Conservation (phyloP, 2,329 filamentous ascomycete genomes). For the Clarireedia paspali region DNA sequence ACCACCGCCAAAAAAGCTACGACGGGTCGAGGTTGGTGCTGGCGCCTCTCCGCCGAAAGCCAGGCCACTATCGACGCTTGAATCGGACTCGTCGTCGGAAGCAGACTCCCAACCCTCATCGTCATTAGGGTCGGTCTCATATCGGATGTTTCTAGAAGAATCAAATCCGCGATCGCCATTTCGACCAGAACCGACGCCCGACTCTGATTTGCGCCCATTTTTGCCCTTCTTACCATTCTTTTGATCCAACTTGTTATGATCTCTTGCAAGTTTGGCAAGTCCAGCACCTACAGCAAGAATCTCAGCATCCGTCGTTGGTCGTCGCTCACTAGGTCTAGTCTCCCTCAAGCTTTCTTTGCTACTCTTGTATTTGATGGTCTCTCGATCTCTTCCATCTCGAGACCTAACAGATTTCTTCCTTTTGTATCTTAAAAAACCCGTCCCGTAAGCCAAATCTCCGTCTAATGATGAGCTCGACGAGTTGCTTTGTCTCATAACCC, state of each 20-base stretch:
- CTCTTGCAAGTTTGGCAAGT: conserved; percentile 38
- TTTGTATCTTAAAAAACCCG: conserved; percentile 38
- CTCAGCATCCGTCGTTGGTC: conserved; percentile 35
- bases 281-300: conserved; percentile 40
- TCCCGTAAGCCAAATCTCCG: conserved; percentile 61
- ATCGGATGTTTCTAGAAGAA: conserved; percentile 24
- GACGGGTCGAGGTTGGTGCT: conserved; percentile 14
- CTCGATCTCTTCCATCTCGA: conserved; percentile 23
- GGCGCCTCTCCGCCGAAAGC: conserved; percentile 45
- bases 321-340: conserved; percentile 17
- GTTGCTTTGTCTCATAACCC: conserved; percentile 33
- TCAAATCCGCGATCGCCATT: conserved; percentile 21
- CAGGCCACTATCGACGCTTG: conserved; percentile 48
- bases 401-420: conserved; percentile 22
- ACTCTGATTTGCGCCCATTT: conserved; percentile 10
- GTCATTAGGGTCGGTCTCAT: conserved; percentile 28
- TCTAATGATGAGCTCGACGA: conserved; percentile 62
- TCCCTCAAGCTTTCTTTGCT: conserved; percentile 7
- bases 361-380: conserved; percentile 16
- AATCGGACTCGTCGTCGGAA: conserved; percentile 43
- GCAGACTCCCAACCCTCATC: conserved; percentile 53
- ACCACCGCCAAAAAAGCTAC: conserved; percentile 28
- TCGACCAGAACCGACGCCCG: conserved; percentile 8
- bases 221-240: conserved; percentile 23
- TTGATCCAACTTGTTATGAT: conserved; percentile 30